phyloP scores from a whole-genome alignment of 2,329 filamentous ascomycete species.

The Aspergillus ochraceoroseus region DNA sequence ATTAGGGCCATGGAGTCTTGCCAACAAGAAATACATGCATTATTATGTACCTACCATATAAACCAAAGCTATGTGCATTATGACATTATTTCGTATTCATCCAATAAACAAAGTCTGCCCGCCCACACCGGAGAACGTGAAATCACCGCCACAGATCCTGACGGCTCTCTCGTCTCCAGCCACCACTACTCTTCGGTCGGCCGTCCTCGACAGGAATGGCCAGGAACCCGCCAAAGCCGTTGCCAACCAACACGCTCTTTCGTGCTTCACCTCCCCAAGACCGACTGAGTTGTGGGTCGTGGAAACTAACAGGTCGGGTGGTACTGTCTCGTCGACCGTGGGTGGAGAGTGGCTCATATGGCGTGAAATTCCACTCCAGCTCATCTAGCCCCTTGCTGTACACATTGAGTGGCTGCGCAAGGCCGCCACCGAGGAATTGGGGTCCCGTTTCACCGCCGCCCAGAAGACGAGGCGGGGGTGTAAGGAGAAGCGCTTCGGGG shows the following conservation, averaged over 20 bases:
- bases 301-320: constrained; percentile 46
- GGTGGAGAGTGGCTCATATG: constrained; percentile 49
- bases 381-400: constrained; percentile 65
- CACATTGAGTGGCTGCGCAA: constrained; percentile 57
- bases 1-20: too few species aligned
- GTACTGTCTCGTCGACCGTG: constrained; percentile 36
- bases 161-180: constrained; percentile 31
- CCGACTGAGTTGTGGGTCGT: constrained; percentile 46
- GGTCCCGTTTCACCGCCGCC: constrained; percentile 35
- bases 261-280: constrained; percentile 58
- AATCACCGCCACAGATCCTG: constrained; percentile 39
- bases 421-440: constrained; percentile 27
- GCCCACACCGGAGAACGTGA: not conserved
- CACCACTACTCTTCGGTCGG: constrained; percentile 35
- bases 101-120: not conserved
- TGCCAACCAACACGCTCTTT: constrained; percentile 60
- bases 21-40: too few species aligned
- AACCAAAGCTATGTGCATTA: constrained; percentile 9
- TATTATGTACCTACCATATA: too few species aligned
- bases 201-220: constrained; percentile 55
- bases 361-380: constrained; percentile 63
- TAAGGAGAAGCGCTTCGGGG: constrained; percentile 70
- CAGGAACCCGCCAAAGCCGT: constrained; percentile 62
- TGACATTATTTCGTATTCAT: not conserved
- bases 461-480: constrained; percentile 58